phyloP scores from a whole-genome alignment of 2,329 filamentous ascomycete species.

The Mycocentrospora acerina region DNA sequence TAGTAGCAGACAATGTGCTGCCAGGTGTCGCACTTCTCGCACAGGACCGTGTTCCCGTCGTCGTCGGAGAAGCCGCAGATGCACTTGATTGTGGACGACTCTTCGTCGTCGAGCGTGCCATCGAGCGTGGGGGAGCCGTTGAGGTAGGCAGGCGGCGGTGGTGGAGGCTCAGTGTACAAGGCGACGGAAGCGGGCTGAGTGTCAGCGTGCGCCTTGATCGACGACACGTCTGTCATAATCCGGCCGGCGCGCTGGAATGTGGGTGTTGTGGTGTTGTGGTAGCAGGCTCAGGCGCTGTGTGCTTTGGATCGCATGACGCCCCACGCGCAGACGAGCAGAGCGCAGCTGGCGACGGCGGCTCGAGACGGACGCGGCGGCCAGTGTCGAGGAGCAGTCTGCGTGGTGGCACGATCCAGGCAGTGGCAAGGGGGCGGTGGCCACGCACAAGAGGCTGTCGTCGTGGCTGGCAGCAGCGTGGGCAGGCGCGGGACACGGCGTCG shows the following conservation, averaged over 20 bases:
- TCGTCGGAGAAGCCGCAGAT: slow-evolving; percentile 92
- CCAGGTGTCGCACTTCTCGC: slow-evolving; percentile 95
- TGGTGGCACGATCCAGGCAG: slow-evolving; percentile 10
- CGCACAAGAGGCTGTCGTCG: slow-evolving; percentile 31
- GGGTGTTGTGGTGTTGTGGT: slow-evolving; percentile 23
- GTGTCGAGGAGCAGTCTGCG: slow-evolving; percentile 16
- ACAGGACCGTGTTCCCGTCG: slow-evolving; percentile 96
- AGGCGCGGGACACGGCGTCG: slow-evolving; percentile 17
- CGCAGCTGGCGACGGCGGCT: slow-evolving; percentile 25
- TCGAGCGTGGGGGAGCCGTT: slow-evolving; percentile 40
- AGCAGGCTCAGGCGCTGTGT: slow-evolving; percentile 40
- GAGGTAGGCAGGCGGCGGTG: slow-evolving; percentile 36
- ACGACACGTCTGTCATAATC: slow-evolving; percentile 48
- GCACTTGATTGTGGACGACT: slow-evolving; percentile 95
- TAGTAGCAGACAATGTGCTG: slow-evolving; percentile 99
- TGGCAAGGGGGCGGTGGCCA: slow-evolving; percentile 14
- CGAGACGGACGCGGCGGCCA: slow-evolving; percentile 26
- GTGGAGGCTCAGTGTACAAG: slow-evolving; percentile 29
- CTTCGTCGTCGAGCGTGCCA: slow-evolving; percentile 62
- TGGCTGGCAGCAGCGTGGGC: slow-evolving; percentile 27
- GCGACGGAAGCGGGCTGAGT: slow-evolving; percentile 43
- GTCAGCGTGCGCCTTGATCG: slow-evolving; percentile 46
- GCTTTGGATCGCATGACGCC: slow-evolving; percentile 46
- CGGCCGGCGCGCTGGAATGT: slow-evolving; percentile 29
- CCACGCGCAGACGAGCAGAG: slow-evolving; percentile 35